Percentiles rank a stretch among this genome's conserved stretches.
Evolutionary conservation across 73 alveolate genomes (phyloP).

Genomic region (Tetrahymena borealis): DNA sequence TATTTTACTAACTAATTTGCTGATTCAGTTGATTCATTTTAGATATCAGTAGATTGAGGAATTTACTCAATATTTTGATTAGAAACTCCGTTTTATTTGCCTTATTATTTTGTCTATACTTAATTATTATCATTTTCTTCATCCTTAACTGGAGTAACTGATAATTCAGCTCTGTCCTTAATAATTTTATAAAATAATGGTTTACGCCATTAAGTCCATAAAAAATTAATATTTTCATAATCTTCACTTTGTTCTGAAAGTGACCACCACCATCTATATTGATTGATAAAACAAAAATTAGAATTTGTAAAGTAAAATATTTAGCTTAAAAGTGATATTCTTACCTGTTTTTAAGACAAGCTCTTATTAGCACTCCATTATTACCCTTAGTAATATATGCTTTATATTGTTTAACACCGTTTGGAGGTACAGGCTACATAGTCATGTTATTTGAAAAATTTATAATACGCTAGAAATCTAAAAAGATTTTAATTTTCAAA

Average conservation of each 20-base stretch:
- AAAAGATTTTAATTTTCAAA: not conserved
- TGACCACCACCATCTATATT: not conserved
- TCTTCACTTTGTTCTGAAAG: not conserved
- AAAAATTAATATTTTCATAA: not conserved
- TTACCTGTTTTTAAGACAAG: conserved; percentile 8
- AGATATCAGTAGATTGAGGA: no score
- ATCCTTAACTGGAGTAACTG: not conserved
- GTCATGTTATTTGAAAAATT: not conserved
- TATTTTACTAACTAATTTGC: no score
- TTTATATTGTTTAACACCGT: not conserved
- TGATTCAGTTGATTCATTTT: no score
- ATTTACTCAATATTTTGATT: no score
- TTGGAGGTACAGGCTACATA: not conserved
- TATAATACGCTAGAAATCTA: not conserved
- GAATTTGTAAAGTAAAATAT: not conserved
- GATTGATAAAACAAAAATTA: not conserved
- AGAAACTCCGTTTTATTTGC: no score
- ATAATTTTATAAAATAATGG: not conserved
- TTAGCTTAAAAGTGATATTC: not conserved
- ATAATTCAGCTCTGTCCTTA: not conserved
- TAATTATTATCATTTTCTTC: not conserved
- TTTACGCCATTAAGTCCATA: not conserved
- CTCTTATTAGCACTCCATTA: conserved; percentile 22
- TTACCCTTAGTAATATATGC: conserved; percentile 35
- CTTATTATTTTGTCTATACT: not conserved